Conservation (phyloP, 164 flowering plant species). For the Litsea cubeba region DNA sequence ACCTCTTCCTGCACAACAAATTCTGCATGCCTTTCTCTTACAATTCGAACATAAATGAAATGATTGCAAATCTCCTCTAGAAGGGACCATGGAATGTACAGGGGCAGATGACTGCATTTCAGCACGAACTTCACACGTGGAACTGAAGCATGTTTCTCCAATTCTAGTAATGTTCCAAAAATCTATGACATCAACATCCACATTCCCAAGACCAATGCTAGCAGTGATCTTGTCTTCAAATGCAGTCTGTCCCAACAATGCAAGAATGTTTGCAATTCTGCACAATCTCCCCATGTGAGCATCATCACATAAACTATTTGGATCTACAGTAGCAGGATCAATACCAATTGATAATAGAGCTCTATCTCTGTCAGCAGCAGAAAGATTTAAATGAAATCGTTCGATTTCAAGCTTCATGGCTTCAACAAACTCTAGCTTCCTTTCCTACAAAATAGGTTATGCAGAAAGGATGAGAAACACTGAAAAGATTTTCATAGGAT, state of each 20-base stretch:
- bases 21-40: constrained; percentile 65
- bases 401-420: constrained; percentile 96
- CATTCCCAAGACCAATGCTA: constrained; percentile 65
- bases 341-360: constrained; percentile 76
- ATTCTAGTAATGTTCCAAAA: constrained; percentile 80
- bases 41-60: constrained; percentile 59
- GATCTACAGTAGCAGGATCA: constrained; percentile 92
- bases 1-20: constrained; percentile 94
- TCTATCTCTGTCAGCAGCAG: constrained; percentile 97
- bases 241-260: constrained; percentile 72
- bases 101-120: constrained; percentile 29
- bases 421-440: constrained; percentile 51
- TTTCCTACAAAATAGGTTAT: constrained; percentile 39
- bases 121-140: constrained; percentile 67
- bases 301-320: constrained; percentile 68
- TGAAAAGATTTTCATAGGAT: not conserved
- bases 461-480: not conserved
- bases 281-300: constrained; percentile 60
- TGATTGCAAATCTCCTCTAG: constrained; percentile 29
- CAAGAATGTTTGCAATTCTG: constrained; percentile 62
- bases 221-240: constrained; percentile 76
- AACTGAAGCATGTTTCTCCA: constrained; percentile 72
- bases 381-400: constrained; percentile 71
- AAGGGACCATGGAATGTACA: constrained; percentile 26
- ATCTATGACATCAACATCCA: constrained; percentile 42